These are phyloP conservation scores for Heliosperma pusillum DNA, from an alignment of 148 eudicot genomes.

Conservation along the genomic window DNA sequence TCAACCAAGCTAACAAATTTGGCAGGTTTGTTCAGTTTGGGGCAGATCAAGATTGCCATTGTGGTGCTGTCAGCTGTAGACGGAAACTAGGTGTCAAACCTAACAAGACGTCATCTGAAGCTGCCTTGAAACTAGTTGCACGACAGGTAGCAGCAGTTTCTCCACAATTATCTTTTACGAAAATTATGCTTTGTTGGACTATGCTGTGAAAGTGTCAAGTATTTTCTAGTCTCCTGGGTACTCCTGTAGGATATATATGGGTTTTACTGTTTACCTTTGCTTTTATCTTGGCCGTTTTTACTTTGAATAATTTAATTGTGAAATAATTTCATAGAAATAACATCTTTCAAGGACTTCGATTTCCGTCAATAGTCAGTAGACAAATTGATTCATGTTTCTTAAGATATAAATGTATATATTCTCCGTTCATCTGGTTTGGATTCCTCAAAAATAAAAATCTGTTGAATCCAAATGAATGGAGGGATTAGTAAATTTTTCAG, in stretches of 20 bases:
- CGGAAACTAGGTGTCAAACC: slow-evolving; percentile 91
- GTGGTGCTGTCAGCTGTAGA: slow-evolving; percentile 90
- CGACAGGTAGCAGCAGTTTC: slow-evolving; percentile 70
- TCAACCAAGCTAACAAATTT: slow-evolving; percentile 41
- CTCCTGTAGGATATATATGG: no score
- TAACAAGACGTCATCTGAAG: slow-evolving; percentile 84
- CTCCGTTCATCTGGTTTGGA: no score
- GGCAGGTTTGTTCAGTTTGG: slow-evolving; percentile 99
- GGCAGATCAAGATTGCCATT: slow-evolving; percentile 97
- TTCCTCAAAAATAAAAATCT: no score
- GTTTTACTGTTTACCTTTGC: no score
- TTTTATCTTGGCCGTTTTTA: slow-evolving; percentile 1
- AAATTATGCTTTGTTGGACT: slow-evolving; percentile 30
- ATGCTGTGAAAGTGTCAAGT: background rate
- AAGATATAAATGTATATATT: background rate
- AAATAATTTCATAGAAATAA: background rate
- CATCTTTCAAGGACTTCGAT: background rate
- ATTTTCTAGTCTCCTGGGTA: background rate
- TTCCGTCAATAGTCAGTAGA: background rate
- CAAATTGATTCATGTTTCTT: background rate
- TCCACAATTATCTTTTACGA: slow-evolving; percentile 42
- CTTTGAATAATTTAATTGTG: background rate
- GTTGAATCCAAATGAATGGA: no score
- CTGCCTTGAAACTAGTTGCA: slow-evolving; percentile 75
- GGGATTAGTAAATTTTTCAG: no score